Evolutionary conservation across 2,329 filamentous ascomycete genomes (phyloP).

Genomic region (Exutisphaerella laricina): DNA sequence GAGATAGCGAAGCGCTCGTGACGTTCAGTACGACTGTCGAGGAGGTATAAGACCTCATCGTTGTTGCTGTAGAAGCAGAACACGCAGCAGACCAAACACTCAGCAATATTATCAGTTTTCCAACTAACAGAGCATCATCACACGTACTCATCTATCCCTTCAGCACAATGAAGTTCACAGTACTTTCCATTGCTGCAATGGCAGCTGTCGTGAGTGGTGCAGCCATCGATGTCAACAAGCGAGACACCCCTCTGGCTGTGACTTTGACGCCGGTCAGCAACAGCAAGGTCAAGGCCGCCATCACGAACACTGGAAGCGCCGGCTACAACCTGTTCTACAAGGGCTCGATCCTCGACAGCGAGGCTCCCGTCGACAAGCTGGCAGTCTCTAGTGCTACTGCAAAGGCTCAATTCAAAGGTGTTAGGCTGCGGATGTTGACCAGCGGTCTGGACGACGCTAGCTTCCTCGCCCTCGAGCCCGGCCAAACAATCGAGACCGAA

Average conservation of each 20-base stretch:
- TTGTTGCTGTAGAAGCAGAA: too few relatives aligned
- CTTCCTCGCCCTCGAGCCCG: slow-evolving; percentile 46
- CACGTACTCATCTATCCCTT: too few relatives aligned
- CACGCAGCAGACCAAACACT: too few relatives aligned
- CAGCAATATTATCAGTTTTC: too few relatives aligned
- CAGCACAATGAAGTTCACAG: slow-evolving; percentile 11
- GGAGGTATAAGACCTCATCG: too few relatives aligned
- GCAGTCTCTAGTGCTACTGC: neutral
- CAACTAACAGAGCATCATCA: too few relatives aligned
- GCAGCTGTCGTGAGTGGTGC: slow-evolving; percentile 7
- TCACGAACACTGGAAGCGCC: slow-evolving; percentile 24
- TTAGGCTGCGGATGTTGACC: slow-evolving; percentile 48
- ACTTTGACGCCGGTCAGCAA: slow-evolving; percentile 19
- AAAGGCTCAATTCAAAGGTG: slow-evolving; percentile 44
- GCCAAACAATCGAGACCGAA: slow-evolving; percentile 47
- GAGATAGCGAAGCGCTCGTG: too few relatives aligned
- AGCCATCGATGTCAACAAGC: slow-evolving; percentile 22
- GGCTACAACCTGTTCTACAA: slow-evolving; percentile 17
- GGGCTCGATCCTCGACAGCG: neutral
- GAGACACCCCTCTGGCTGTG: slow-evolving; percentile 23
- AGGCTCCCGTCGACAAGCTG: neutral
- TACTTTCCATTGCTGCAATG: slow-evolving; percentile 12
- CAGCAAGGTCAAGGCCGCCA: slow-evolving; percentile 22
- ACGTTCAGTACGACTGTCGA: too few relatives aligned
- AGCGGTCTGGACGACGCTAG: slow-evolving; percentile 43